These are phyloP conservation scores for Shiraia bambusicola DNA, from an alignment of 2,329 filamentous ascomycete genomes.

Conservation along the genomic window DNA sequence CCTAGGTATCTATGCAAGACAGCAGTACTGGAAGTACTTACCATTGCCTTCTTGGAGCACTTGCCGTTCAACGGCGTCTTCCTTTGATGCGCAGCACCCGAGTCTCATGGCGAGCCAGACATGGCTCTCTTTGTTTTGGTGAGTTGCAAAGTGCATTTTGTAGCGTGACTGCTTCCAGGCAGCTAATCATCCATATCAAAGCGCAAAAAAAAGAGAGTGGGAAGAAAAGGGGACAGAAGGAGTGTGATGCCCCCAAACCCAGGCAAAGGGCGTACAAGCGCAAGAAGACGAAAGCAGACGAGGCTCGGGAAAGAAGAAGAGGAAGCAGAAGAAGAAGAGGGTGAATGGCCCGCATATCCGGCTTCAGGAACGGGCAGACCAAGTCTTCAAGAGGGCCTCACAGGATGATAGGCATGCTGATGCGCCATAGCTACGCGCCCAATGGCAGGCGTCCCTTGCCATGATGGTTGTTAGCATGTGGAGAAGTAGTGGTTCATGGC, in stretches of 20 bases:
- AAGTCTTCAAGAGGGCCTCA: constrained; percentile 18
- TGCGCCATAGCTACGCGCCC: constrained; percentile 14
- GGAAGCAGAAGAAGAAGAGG: constrained; percentile 5
- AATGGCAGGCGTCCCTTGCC: constrained; percentile 20
- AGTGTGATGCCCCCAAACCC: constrained; percentile 8
- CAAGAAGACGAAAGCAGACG: constrained; percentile 14
- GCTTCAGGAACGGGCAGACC: constrained; percentile 26
- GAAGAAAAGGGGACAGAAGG: constrained; percentile 6
- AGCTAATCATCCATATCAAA: constrained; percentile 27
- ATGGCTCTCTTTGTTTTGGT: constrained; percentile 18
- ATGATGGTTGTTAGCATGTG: constrained; percentile 20
- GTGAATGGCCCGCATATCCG: constrained; percentile 16
- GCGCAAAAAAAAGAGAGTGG: constrained; percentile 8
- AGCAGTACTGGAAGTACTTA: constrained; percentile 30
- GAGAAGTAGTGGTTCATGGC: constrained; percentile 19
- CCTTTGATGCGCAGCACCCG: constrained; percentile 43
- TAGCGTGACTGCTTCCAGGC: constrained; percentile 29
- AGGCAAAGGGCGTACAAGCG: constrained; percentile 8
- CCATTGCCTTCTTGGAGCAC: constrained; percentile 23
- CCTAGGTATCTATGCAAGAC: no score
- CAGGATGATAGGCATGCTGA: constrained; percentile 19
- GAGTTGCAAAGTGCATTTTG: constrained; percentile 22
- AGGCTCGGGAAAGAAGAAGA: constrained; percentile 9
- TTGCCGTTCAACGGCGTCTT: constrained; percentile 25
- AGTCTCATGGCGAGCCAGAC: constrained; percentile 42